Conservation (phyloP, 2,329 filamentous ascomycete species). For the Penicillium sp. region DNA sequence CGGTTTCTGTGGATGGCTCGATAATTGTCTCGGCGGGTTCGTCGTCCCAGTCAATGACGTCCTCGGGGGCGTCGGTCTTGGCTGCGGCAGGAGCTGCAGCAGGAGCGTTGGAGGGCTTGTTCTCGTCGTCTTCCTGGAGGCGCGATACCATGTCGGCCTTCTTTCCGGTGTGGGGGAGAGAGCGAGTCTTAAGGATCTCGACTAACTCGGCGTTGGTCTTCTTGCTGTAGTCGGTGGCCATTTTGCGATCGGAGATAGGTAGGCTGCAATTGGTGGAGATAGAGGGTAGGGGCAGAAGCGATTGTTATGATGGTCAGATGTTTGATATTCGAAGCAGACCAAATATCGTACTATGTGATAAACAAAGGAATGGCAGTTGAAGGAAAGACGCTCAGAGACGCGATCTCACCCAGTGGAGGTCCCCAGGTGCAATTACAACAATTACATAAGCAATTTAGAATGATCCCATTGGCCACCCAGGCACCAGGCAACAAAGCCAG, state of each 20-base stretch:
- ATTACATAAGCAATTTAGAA: not conserved
- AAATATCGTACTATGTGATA: not conserved
- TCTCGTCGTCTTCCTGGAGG: conserved; percentile 43
- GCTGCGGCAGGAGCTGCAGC: conserved; percentile 20
- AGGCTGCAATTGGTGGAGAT: not conserved
- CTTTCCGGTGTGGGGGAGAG: conserved; percentile 48
- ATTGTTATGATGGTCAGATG: not conserved
- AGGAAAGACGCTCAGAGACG: not conserved
- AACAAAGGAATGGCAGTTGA: conserved; percentile 4
- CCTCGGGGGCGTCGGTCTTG: conserved; percentile 34
- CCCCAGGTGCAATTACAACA: not conserved
- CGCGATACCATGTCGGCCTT: conserved; percentile 50
- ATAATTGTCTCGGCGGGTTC: conserved; percentile 28
- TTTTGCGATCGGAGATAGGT: conserved; percentile 17
- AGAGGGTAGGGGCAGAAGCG: not conserved
- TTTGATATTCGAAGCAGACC: not conserved
- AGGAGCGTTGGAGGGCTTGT: conserved; percentile 20
- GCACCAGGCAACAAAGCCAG: not conserved
- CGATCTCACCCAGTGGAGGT: not conserved
- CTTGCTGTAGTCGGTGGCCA: conserved; percentile 47
- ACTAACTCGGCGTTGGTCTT: conserved; percentile 50
- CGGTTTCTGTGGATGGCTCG: conserved; percentile 31
- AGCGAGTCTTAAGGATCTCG: conserved; percentile 49
- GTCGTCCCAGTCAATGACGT: conserved; percentile 47
- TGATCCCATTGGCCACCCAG: not conserved